phyloP scores from a whole-genome alignment of 345 rosid genomes.

The Rubroshorea leprosula region DNA sequence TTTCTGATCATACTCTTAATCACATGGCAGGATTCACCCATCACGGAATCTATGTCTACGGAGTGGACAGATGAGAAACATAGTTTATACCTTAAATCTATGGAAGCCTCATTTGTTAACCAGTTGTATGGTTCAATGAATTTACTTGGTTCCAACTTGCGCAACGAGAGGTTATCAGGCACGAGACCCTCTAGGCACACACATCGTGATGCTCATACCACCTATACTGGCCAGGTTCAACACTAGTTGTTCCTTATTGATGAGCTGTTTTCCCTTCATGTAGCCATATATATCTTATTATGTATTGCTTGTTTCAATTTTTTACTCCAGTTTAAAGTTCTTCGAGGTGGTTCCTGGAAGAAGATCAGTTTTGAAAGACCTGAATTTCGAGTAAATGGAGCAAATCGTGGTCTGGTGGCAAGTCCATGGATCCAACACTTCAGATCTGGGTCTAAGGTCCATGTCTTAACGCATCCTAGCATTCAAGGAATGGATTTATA shows the following conservation, averaged over 20 bases:
- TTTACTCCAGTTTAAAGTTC: slow-evolving; percentile 58
- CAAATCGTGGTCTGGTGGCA: slow-evolving; percentile 23
- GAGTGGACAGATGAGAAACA: slow-evolving; percentile 97
- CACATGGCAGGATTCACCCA: slow-evolving; percentile 33
- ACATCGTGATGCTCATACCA: slow-evolving; percentile 10
- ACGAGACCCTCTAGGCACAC: slow-evolving; percentile 23
- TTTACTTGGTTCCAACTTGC: slow-evolving; percentile 28
- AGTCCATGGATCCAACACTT: slow-evolving; percentile 71
- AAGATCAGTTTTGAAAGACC: slow-evolving; percentile 49
- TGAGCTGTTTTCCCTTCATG: neutral
- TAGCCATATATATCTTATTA: neutral
- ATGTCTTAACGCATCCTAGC: slow-evolving; percentile 6
- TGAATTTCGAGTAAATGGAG: slow-evolving; percentile 24
- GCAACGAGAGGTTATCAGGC: slow-evolving; percentile 22
- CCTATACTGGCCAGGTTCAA: slow-evolving; percentile 61
- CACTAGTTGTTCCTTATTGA: slow-evolving; percentile 5
- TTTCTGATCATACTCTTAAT: slow-evolving; percentile 15
- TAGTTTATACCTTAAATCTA: slow-evolving; percentile 72
- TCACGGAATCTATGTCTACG: slow-evolving; percentile 27
- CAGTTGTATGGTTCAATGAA: slow-evolving; percentile 55
- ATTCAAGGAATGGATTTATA: slow-evolving; percentile 20
- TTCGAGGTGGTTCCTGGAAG: slow-evolving; percentile 63
- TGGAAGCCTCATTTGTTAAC: slow-evolving; percentile 84
- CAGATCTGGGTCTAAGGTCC: slow-evolving; percentile 29
- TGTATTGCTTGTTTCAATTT: slow-evolving; percentile 9